Conservation (phyloP, 2,329 filamentous ascomycete species). For the Fusarium pseudoanthophilum region DNA sequence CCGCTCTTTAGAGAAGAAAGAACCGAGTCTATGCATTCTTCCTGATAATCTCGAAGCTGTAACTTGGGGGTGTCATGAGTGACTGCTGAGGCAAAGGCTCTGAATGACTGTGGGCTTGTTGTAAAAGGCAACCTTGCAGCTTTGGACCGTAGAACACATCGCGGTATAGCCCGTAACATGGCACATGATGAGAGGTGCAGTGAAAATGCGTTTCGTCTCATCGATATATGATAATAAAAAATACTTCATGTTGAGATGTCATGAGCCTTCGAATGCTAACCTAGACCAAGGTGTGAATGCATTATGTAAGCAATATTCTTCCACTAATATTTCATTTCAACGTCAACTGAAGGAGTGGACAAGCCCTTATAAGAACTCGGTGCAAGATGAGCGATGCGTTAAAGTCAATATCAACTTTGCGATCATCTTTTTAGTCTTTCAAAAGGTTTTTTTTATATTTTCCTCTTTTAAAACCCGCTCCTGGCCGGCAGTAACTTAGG, state of each 20-base stretch:
- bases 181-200: slow-evolving; percentile 48
- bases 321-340: slow-evolving; percentile 2
- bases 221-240: slow-evolving; percentile 8
- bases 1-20: slow-evolving; percentile 74
- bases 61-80: slow-evolving; percentile 51
- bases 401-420: neutral
- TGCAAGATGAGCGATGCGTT: slow-evolving; percentile 11
- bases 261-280: neutral
- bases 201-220: slow-evolving; percentile 4
- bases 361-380: neutral
- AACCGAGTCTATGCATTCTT: slow-evolving; percentile 90
- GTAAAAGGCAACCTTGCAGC: slow-evolving; percentile 12
- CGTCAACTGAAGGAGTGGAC: neutral
- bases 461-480: neutral
- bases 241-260: neutral
- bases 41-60: slow-evolving; percentile 83
- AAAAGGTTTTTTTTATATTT: neutral
- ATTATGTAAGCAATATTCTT: slow-evolving; percentile 37
- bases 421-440: neutral
- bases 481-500: slow-evolving; percentile 8
- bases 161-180: slow-evolving; percentile 49
- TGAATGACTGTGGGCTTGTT: slow-evolving; percentile 24
- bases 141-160: slow-evolving; percentile 42
- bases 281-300: neutral
- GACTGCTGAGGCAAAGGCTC: slow-evolving; percentile 39